Base-by-base conservation (phyloP, 306 rosid species). In the Ziziphus jujuba region DNA sequence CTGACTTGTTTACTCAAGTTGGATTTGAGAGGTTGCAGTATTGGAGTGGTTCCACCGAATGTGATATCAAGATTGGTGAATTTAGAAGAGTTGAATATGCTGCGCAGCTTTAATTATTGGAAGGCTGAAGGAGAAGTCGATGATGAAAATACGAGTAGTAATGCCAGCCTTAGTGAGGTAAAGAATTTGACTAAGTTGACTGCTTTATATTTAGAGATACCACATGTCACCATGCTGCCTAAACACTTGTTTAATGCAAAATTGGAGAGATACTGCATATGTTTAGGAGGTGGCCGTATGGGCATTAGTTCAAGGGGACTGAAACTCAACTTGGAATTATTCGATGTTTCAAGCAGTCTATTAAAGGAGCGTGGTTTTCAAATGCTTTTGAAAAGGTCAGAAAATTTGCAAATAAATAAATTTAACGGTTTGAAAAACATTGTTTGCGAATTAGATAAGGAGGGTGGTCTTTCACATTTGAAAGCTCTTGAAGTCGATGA, bases 81-180 rank as follows among this genome's bases (percentile, higher is more conserved):
- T 19, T 50, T 70, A 48, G 74, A 70, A 58, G 66, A 59, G 50
- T 70, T 70, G 50, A 2, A 59, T 19, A 48, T 70, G 58, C 20
- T 10, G 11, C 22, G 16, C 5, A 19, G 54, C 61, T 69, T 56
- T 69, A 9, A 6, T 4, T 15, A 53, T n/a, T 70, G 67, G 74
- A 40, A 51, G 10, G 45, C 15, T 19, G 49, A 57, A 20, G 56
- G 24, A 9, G n/a, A 2, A n/a, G 7, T 55, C 15, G 40, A 4
- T 48, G 47, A 28, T 45, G 33, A 28, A 28, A 22, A 47, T 34
- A 57, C 4, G 58, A 48, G 34, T 3, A 57, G 58, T n/a, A n/a
- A n/a, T 57, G 66, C 73, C 12, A 69, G 65, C 34, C 57, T 57
- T 69, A 31, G 10, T 16, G 73, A 69, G 63, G 7, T 69, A 5